Conservation (phyloP, 352 stramenopile species). For the Pythium pyrilobum region DNA sequence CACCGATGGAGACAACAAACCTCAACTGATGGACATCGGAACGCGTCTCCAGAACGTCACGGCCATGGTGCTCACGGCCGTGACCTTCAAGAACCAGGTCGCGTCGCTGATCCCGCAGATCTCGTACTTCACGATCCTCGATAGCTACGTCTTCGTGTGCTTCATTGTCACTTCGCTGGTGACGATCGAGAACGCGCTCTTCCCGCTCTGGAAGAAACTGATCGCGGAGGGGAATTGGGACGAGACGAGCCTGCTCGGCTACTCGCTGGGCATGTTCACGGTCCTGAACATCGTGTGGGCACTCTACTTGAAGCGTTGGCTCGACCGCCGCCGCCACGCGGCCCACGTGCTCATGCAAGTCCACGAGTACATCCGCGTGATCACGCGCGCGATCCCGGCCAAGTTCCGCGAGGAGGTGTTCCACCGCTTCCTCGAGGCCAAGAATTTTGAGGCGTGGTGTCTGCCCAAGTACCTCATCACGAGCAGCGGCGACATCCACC, state of each 20-base stretch:
- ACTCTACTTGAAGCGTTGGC: slow-evolving; percentile 15
- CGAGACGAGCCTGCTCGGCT: slow-evolving; percentile 27
- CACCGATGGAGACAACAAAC: neutral
- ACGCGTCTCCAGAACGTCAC: slow-evolving; percentile 53
- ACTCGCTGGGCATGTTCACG: slow-evolving; percentile 33
- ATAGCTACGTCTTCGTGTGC: slow-evolving; percentile 61
- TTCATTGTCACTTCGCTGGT: slow-evolving; percentile 53
- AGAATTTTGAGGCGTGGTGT: slow-evolving; percentile 4
- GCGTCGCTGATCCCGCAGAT: slow-evolving; percentile 45
- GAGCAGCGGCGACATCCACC: slow-evolving; percentile 7
- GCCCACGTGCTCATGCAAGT: slow-evolving; percentile 25
- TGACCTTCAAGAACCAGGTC: slow-evolving; percentile 64
- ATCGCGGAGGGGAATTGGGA: slow-evolving; percentile 20
- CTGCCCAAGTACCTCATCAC: slow-evolving; percentile 9
- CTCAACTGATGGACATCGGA: slow-evolving; percentile 45
- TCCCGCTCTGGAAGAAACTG: slow-evolving; percentile 16
- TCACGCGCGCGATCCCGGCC: neutral
- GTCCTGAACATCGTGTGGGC: slow-evolving; percentile 37
- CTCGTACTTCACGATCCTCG: slow-evolving; percentile 59
- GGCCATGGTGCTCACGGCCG: slow-evolving; percentile 53
- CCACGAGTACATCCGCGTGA: slow-evolving; percentile 29
- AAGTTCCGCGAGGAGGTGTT: neutral
- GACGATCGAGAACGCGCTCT: slow-evolving; percentile 51
- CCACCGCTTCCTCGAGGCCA: slow-evolving; percentile 8
- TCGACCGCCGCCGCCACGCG: slow-evolving; percentile 20